Evolutionary conservation across 192 early-diverging fungal species (phyloP), one percentile per base, ranked within the genome.

Genomic region (Coemansia sp.): DNA sequence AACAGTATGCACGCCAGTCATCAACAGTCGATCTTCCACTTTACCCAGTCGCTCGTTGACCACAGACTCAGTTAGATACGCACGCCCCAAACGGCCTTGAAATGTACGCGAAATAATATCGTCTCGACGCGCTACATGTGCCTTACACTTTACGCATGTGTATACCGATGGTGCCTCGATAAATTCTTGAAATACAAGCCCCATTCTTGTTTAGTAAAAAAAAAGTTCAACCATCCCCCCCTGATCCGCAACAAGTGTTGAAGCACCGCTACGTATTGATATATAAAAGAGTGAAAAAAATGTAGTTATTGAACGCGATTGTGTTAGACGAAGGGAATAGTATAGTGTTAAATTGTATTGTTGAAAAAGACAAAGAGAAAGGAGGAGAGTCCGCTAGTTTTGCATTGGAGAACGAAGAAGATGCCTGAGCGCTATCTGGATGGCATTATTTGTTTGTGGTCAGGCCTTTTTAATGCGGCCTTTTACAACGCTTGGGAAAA

Each of bases 1-100:
- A 1, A 84, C 78, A 0, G 77, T 84, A 60, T 84, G 82, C n/a
- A 79, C 60, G 0, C 82, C 82, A 7, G 82, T 84, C 78, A 84
- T 84, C 39, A 84, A 72, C 57, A 77, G 44, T 9, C 82, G 82
- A 46, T 84, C 78, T 27, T 84, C 82, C 16, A 44, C 13, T 18
- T 64, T 36, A 18, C 82, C 82, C 29, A 84, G 74, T 34, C 34
- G 39, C 33, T 74, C 71, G 50, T 84, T 84, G 46, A 79, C 74
- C 24, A 80, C 82, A 3, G 68, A 24, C n/a, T 84, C 78, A 0
- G 72, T 79, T 53, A 84, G 31, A 36, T 74, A 80, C 33, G 82
- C 82, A 9, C 78, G 68, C 5, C 82, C 82, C 7, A 74, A 66
- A 2, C 77, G 74, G 0, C 82, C 82, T 31, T 80, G 78, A 50